Percentiles rank a stretch among this genome's conserved stretches.
These are phyloP conservation scores for Stereocaulon alpinum DNA, from an alignment of 495 filamentous ascomycete genomes.

Conservation along the genomic window DNA sequence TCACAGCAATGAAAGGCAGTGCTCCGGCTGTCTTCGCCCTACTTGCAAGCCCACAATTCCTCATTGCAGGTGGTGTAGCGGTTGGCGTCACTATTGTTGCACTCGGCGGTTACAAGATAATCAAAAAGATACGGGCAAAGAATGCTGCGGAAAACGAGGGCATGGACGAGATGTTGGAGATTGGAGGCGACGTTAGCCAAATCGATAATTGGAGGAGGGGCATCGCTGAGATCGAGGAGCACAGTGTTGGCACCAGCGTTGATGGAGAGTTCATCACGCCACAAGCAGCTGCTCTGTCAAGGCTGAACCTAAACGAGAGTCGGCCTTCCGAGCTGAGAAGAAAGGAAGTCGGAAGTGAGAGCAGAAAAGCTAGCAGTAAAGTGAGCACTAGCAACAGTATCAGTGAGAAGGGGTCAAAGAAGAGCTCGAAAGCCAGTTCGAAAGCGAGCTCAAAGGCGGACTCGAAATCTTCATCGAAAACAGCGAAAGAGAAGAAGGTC, in stretches of 20 bases:
- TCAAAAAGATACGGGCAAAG: slow-evolving; percentile 62
- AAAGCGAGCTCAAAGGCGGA: slow-evolving; percentile 13
- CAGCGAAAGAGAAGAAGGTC: slow-evolving; percentile 21
- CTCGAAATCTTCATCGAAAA: slow-evolving; percentile 26
- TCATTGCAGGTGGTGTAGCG: slow-evolving; percentile 82
- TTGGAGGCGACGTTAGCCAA: slow-evolving; percentile 45
- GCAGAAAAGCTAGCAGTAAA: slow-evolving; percentile 3
- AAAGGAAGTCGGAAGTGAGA: slow-evolving; percentile 16
- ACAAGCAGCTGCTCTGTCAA: slow-evolving; percentile 52
- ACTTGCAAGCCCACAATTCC: slow-evolving; percentile 81
- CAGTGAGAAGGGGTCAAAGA: slow-evolving; percentile 15
- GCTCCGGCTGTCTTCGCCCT: slow-evolving; percentile 79
- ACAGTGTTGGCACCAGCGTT: slow-evolving; percentile 54
- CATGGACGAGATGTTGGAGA: slow-evolving; percentile 50
- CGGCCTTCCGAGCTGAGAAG: slow-evolving; percentile 18
- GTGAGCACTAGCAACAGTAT: slow-evolving; percentile 15
- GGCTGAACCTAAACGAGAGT: slow-evolving; percentile 36
- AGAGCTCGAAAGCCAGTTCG: slow-evolving; percentile 20
- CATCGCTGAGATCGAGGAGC: slow-evolving; percentile 56
- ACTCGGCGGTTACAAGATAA: slow-evolving; percentile 92
- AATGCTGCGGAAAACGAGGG: slow-evolving; percentile 36
- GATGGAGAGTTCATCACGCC: slow-evolving; percentile 83
- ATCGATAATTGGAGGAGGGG: slow-evolving; percentile 84
- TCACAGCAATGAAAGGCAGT: slow-evolving; percentile 61
- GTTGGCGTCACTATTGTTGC: slow-evolving; percentile 86